phyloP scores from a whole-genome alignment of 78 protist genomes.

The Cyanophora paradoxa region DNA sequence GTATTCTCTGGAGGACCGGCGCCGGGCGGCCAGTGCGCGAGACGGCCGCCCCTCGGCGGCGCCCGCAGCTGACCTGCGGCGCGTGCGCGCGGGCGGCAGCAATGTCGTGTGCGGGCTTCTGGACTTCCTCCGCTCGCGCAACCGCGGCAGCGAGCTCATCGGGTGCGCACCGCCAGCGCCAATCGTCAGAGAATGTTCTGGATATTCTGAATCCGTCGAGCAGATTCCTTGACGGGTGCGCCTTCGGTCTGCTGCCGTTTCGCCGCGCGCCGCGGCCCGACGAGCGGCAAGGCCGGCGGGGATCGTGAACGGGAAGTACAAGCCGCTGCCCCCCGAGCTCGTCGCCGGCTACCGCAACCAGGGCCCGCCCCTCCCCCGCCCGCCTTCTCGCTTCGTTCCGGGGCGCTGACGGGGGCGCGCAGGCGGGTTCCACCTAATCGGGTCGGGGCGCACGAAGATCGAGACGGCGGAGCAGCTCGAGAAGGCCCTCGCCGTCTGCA shows the following conservation, averaged over 20 bases:
- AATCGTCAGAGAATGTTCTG: too few species aligned
- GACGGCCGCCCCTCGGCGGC: too few species aligned
- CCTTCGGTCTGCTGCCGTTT: too few species aligned
- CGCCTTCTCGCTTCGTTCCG: not conserved
- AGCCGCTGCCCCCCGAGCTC: too few species aligned
- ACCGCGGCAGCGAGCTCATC: constrained; percentile 18
- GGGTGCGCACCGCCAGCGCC: too few species aligned
- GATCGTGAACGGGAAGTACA: too few species aligned
- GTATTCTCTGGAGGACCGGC: constrained; percentile 58
- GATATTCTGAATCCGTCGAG: constrained; percentile 12
- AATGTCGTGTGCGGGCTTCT: constrained; percentile 42
- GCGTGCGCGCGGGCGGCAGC: too few species aligned
- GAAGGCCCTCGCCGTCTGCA: not conserved
- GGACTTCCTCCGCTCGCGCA: constrained; percentile 5
- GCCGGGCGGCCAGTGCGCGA: constrained; percentile 52
- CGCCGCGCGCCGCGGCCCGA: too few species aligned
- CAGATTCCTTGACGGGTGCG: too few species aligned
- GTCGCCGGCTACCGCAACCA: constrained; percentile 22
- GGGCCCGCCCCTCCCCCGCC: too few species aligned
- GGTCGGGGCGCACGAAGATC: constrained; percentile 44
- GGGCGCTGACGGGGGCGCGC: not conserved
- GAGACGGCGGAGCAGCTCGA: constrained; percentile 28
- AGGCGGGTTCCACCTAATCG: constrained; percentile 29
- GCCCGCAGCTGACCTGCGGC: too few species aligned
- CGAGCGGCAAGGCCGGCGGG: too few species aligned